Conservation (phyloP, 2,329 filamentous ascomycete species). For the Ophiostoma sp. region DNA sequence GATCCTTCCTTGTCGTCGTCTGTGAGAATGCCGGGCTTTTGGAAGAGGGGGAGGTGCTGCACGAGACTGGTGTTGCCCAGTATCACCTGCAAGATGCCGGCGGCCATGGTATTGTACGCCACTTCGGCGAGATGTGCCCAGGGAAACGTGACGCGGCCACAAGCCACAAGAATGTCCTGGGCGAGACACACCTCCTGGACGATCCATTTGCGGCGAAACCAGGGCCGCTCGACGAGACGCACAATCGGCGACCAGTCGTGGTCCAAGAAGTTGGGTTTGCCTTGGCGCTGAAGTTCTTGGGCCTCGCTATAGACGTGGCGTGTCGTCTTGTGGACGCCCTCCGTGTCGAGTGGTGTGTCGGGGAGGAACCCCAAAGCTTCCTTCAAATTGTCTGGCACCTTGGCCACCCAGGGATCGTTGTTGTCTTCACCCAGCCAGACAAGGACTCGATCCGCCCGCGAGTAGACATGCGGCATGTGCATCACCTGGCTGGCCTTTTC, state of each 20-base stretch:
- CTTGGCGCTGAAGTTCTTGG: background rate
- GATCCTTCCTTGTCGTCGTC: background rate
- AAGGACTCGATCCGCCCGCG: conserved; percentile 36
- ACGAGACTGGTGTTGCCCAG: background rate
- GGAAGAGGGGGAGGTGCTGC: background rate
- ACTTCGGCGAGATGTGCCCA: conserved; percentile 8
- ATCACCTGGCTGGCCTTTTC: conserved; percentile 40
- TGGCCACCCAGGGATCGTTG: conserved; percentile 18
- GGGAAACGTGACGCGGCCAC: conserved; percentile 3
- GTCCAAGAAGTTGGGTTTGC: conserved; percentile 13
- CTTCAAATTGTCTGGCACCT: background rate
- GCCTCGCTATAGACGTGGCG: background rate
- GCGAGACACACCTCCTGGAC: conserved; percentile 21
- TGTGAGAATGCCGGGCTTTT: no score
- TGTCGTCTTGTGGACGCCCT: conserved; percentile 36
- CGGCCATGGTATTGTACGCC: background rate
- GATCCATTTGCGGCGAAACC: conserved; percentile 25
- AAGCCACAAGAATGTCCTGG: background rate
- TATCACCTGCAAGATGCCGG: background rate
- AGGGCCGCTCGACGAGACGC: conserved; percentile 13
- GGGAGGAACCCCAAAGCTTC: conserved; percentile 25
- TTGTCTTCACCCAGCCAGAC: conserved; percentile 39
- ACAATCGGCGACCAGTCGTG: conserved; percentile 14
- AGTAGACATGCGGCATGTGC: conserved; percentile 41
- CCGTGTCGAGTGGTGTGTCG: conserved; percentile 36